Base-by-base conservation (phyloP, 2,329 filamentous ascomycete genomes). In the Harringtonia lauricola region DNA sequence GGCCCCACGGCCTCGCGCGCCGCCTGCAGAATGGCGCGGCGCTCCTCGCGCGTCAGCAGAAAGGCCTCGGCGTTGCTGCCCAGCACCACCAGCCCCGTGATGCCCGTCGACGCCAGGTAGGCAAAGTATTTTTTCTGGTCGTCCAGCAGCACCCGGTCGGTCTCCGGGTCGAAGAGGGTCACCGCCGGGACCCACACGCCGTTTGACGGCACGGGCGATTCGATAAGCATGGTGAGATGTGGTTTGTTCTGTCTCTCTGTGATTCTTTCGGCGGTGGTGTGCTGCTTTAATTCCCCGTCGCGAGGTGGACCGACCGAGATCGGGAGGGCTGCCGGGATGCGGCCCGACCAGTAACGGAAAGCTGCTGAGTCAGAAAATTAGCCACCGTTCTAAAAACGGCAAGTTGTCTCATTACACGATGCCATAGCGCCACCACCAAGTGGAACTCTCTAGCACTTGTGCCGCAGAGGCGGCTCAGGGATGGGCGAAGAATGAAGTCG, bases 1-100 rank as follows among this genome's bases (percentile, higher is more conserved):
- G 68, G 65, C 0, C 70, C 71, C 14, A 73, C 68, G n/a, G 72
- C 68, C 30, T 58, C 49, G 30, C 76, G 65, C 41, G 79, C 80
- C 12, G 72, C 64, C 24, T 63, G 57, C 21, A 84, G 66, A n/a
- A 82, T 67, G 34, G 63, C 39, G 4, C 46, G 39, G 24, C 58
- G 55, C 50, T 61, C 58, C n/a, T 57, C 52, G 41, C 59, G 54
- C 21, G 56, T 60, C 28, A 62, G 53, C 17, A 61, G 48, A 43
- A 61, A 60, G 0, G 57, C 52, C 51, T 61, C 59, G 39, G 57
- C 57, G 41, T 62, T 61, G 33, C 58, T 60, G 41, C 59, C 59
- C 22, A 61, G 53, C 8, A 61, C 47, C 14, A 62, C 51, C 1
- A 62, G 52, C 4, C 59, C 59, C 1, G 55, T 49, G 24, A 61